Evolutionary conservation across 495 filamentous ascomycete species (phyloP).

Genomic region (Penicillium roqueforti): DNA sequence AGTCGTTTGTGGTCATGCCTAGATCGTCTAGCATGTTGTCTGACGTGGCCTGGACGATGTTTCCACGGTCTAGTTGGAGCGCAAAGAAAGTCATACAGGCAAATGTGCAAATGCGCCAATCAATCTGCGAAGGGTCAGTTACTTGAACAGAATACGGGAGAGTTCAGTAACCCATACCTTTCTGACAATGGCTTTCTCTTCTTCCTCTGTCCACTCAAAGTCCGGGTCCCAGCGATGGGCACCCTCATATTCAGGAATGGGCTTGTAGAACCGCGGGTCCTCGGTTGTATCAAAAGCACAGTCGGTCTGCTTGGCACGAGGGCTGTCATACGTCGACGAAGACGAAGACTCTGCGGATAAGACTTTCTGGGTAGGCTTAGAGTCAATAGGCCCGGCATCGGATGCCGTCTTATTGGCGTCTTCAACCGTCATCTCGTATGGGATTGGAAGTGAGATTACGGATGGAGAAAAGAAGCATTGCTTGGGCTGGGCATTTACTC

Average conservation of each 20-base stretch:
- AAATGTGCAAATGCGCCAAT: slow-evolving; percentile 55
- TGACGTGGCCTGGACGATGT: slow-evolving; percentile 65
- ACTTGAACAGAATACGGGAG: neutral
- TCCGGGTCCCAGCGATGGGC: slow-evolving; percentile 72
- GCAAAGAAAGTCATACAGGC: slow-evolving; percentile 80
- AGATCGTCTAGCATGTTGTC: slow-evolving; percentile 64
- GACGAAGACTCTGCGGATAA: slow-evolving; percentile 21
- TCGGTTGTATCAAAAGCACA: slow-evolving; percentile 40
- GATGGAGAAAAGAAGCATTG: neutral
- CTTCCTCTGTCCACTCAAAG: slow-evolving; percentile 64
- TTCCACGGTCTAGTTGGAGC: slow-evolving; percentile 75
- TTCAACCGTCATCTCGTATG: slow-evolving; percentile 20
- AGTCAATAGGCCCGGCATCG: slow-evolving; percentile 1
- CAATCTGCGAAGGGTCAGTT: slow-evolving; percentile 37
- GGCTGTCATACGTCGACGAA: slow-evolving; percentile 19
- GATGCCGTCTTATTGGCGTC: slow-evolving; percentile 10
- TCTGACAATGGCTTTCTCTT: slow-evolving; percentile 63
- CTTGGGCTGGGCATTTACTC: neutral
- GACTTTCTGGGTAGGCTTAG: slow-evolving; percentile 12
- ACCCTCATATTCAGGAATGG: slow-evolving; percentile 61
- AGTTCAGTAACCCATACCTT: slow-evolving; percentile 46
- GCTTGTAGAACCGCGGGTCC: slow-evolving; percentile 50
- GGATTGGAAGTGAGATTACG: neutral
- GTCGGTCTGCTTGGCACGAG: slow-evolving; percentile 17
- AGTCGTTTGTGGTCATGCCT: slow-evolving; percentile 65